phyloP scores from a whole-genome alignment of 2,329 filamentous ascomycete species.

The Dendryphion nanum region DNA sequence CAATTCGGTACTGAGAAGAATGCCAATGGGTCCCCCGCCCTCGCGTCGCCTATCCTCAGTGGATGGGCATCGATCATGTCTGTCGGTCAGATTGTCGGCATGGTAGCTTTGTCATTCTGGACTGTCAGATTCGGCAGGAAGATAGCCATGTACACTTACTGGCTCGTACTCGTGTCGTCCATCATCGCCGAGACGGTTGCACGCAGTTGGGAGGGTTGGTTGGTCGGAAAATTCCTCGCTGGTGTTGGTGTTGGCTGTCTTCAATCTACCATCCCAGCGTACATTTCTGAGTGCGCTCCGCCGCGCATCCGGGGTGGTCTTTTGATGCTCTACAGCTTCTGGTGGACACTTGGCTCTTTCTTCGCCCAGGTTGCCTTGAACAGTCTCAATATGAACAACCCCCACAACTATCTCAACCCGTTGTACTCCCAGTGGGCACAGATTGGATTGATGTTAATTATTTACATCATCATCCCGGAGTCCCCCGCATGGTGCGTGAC shows the following conservation, averaged over 20 bases:
- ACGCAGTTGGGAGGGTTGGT: slow-evolving; percentile 42
- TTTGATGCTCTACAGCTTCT: slow-evolving; percentile 34
- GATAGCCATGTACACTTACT: slow-evolving; percentile 35
- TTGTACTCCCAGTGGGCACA: slow-evolving; percentile 41
- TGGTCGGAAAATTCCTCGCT: slow-evolving; percentile 23
- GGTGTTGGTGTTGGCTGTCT: slow-evolving; percentile 46
- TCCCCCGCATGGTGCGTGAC: slow-evolving; percentile 37
- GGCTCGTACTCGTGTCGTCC: slow-evolving; percentile 17
- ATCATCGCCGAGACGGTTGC: slow-evolving; percentile 34
- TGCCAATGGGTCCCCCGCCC: slow-evolving; percentile 35
- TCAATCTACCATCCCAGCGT: slow-evolving; percentile 43
- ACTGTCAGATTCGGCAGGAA: slow-evolving; percentile 41
- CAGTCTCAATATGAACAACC: slow-evolving; percentile 14
- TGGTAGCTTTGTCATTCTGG: slow-evolving; percentile 26
- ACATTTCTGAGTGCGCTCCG: slow-evolving; percentile 44
- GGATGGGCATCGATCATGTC: slow-evolving; percentile 42
- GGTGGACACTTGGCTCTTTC: slow-evolving; percentile 46
- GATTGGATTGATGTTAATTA: slow-evolving; percentile 41
- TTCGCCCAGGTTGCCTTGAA: slow-evolving; percentile 45
- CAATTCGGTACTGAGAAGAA: slow-evolving; percentile 34
- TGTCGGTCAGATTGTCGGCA: slow-evolving; percentile 34
- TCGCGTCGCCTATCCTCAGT: slow-evolving; percentile 42
- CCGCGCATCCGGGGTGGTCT: slow-evolving; percentile 41
- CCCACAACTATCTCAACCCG: background rate
- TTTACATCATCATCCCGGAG: slow-evolving; percentile 42